Conservation (phyloP, 2,329 filamentous ascomycete species). For the Stagonosporopsis vannaccii region DNA sequence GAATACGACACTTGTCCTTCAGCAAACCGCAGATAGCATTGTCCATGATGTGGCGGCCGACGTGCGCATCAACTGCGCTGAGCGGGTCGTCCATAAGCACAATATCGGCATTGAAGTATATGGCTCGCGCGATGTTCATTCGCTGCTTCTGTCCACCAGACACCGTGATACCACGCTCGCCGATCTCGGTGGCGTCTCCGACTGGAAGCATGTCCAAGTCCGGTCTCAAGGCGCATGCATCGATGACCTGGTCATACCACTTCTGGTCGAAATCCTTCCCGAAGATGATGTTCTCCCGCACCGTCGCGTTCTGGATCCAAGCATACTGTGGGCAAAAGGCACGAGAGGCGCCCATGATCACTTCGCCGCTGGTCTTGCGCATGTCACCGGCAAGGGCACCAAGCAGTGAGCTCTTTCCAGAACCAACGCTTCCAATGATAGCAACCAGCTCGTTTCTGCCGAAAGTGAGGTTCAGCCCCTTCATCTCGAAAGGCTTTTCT, state of each 20-base stretch:
- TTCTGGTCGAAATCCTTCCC: slow-evolving; percentile 74
- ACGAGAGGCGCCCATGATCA: slow-evolving; percentile 78
- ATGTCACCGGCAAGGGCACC: slow-evolving; percentile 93
- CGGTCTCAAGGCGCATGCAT: slow-evolving; percentile 82
- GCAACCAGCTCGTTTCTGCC: slow-evolving; percentile 79
- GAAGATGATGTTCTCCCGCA: slow-evolving; percentile 90
- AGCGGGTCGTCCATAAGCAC: slow-evolving; percentile 70
- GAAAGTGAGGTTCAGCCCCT: slow-evolving; percentile 70
- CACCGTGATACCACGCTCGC: slow-evolving; percentile 92
- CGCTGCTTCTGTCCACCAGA: slow-evolving; percentile 96
- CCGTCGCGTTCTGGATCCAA: slow-evolving; percentile 93
- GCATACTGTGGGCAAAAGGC: slow-evolving; percentile 96
- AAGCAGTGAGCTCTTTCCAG: slow-evolving; percentile 88
- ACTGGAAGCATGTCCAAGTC: slow-evolving; percentile 94
- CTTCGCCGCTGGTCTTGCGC: slow-evolving; percentile 78
- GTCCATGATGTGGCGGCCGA: slow-evolving; percentile 81
- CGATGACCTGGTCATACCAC: slow-evolving; percentile 87
- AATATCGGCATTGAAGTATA: slow-evolving; percentile 70
- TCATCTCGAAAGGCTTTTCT: slow-evolving; percentile 74
- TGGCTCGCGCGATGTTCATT: slow-evolving; percentile 86
- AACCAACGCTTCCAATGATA: slow-evolving; percentile 88
- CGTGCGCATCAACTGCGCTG: slow-evolving; percentile 65
- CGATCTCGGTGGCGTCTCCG: slow-evolving; percentile 89
- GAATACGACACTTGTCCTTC: slow-evolving; percentile 85
- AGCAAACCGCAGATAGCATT: slow-evolving; percentile 90